Evolutionary conservation across 208 protist species (phyloP).

Genomic region (Leishmania amazonensis): DNA sequence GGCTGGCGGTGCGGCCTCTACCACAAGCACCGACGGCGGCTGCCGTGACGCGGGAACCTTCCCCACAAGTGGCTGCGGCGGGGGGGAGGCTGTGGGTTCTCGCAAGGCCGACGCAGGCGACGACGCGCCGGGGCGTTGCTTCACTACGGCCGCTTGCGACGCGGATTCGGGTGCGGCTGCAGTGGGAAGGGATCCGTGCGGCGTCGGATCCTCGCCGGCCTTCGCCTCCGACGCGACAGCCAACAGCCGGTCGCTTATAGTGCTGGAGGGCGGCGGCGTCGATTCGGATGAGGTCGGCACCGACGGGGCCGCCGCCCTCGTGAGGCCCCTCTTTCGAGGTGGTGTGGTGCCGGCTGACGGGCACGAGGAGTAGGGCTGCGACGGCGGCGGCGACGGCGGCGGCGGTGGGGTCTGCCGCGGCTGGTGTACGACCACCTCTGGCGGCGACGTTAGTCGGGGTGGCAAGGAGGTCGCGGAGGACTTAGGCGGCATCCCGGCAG

Average conservation of each 20-base stretch:
- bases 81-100: neutral
- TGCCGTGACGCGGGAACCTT: neutral
- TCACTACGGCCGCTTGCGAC: constrained; percentile 6
- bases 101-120: neutral
- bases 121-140: constrained; percentile 2
- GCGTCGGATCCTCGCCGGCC: constrained; percentile 12
- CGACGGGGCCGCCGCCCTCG: neutral
- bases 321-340: neutral
- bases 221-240: constrained; percentile 5
- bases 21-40: neutral
- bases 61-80: neutral
- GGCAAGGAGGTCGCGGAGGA: neutral
- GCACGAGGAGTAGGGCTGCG: neutral
- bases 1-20: neutral
- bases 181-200: neutral
- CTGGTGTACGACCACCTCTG: neutral
- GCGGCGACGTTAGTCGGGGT: neutral
- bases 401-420: constrained; percentile 6
- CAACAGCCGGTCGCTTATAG: neutral
- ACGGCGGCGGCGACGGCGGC: neutral
- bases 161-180: neutral
- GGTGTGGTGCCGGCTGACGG: neutral
- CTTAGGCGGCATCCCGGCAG: neutral
- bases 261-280: constrained; percentile 2
- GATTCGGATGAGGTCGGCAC: neutral